A percentile compares a stretch with the other conserved stretches of the same genome.
Evolutionary conservation across 768 basidiomycete genomes (phyloP).

Genomic region (Russula virescens): DNA sequence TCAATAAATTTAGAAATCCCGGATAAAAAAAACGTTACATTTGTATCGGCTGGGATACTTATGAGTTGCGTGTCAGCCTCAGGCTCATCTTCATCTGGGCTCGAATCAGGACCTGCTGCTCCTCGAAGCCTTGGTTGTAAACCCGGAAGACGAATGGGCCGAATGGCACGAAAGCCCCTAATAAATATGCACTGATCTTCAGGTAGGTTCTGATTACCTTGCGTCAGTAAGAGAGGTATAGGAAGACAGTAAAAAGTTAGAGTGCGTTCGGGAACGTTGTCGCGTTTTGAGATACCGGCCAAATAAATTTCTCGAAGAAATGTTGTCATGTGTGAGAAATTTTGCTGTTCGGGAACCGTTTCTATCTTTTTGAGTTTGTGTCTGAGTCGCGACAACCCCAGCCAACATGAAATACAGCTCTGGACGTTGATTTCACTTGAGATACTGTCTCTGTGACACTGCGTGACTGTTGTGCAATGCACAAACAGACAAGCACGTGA

Average conservation of each 20-base stretch:
- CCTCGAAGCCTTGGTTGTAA: neutral
- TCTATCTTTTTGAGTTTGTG: no score
- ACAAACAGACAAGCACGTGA: no score
- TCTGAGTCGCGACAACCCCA: no score
- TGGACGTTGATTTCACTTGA: no score
- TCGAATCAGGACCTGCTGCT: neutral
- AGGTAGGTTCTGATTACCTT: neutral
- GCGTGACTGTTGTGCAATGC: no score
- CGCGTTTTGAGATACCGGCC: no score
- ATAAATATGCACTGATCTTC: neutral
- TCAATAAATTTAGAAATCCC: neutral
- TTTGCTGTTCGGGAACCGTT: no score
- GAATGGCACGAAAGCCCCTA: neutral
- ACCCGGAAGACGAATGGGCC: neutral
- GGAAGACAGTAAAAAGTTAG: neutral
- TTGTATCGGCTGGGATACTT: neutral
- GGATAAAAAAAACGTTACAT: neutral
- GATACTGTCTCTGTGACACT: no score
- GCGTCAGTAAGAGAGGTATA: neutral
- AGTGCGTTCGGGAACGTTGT: no score
- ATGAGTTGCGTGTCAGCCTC: neutral
- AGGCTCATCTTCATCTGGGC: neutral
- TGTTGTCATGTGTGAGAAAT: no score
- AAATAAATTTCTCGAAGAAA: no score
- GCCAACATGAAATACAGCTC: no score